Percentiles rank a stretch among this genome's conserved stretches.
Conservation (phyloP, 176 grass and related monocot genomes). For the Saccharum spontaneum region DNA sequence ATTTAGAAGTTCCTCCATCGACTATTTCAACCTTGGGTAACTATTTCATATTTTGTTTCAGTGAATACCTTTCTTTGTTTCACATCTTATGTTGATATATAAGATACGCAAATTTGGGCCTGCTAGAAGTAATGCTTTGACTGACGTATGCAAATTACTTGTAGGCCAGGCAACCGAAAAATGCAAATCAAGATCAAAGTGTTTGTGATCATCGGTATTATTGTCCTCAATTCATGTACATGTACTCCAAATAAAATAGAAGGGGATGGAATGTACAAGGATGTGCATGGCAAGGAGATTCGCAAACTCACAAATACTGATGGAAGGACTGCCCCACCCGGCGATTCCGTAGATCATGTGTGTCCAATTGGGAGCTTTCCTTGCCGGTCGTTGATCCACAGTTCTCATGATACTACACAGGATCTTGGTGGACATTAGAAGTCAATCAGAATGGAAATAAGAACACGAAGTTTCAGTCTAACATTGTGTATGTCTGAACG, state of each 20-base stretch:
- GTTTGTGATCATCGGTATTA: background rate
- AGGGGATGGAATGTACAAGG: background rate
- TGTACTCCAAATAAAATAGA: background rate
- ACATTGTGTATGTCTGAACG: background rate
- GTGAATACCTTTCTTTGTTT: background rate
- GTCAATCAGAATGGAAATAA: background rate
- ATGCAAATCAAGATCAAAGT: slow-evolving; percentile 11
- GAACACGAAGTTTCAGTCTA: background rate
- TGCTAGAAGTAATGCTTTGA: background rate
- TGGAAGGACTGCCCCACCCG: slow-evolving; percentile 29
- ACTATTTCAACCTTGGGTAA: slow-evolving; percentile 2
- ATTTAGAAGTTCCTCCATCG: background rate
- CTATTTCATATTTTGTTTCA: background rate
- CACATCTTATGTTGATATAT: too few relatives aligned
- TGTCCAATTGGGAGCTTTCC: slow-evolving; percentile 38
- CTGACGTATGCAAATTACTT: background rate
- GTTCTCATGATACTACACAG: background rate
- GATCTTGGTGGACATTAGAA: background rate
- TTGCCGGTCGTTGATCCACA: background rate
- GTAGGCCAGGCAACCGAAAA: background rate
- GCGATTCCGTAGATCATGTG: slow-evolving; percentile 19
- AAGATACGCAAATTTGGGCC: background rate
- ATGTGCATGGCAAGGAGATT: background rate
- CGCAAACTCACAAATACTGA: slow-evolving; percentile 22
- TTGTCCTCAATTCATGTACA: background rate